Base-by-base conservation (phyloP, 768 basidiomycete species). In the Kwoniella shandongensis region DNA sequence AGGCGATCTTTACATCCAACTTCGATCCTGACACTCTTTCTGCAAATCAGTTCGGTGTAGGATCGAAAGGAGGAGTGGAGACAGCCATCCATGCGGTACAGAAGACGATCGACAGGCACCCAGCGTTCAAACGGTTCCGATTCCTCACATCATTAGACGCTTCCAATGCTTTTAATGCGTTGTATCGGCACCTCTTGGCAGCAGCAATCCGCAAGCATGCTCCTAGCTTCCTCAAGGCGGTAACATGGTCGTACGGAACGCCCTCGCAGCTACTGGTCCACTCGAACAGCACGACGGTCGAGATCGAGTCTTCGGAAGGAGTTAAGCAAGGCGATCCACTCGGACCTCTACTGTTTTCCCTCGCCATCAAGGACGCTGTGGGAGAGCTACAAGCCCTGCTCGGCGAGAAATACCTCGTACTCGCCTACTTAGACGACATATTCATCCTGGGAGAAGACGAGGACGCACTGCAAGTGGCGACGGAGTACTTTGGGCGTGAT, bases 351-450 rank as follows among this genome's bases (percentile, higher is more conserved):
- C 36, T 65, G 18, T 66, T 62, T 51, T 63, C 65, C 15, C 17
- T 63, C 35, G 61, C 36, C n/a, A 46, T 60, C 23, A 53, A 59
- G 6, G 50, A 48, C 1, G 6, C 58, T n/a, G 27, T 63, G 2
- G 51, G 63, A 12, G 39, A 18, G 8, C 61, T 67, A 11, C 22
- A 27, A 22, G 17, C 2, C 4, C 23, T 29, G 27, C 59, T 67
- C 17, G 65, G 65, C 8, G 50, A 47, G 6, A 17, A 49, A 4
- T 48, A 22, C 27, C 18, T 46, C 6, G 49, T 67, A 10, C 25
- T 67, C 12, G 57, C 65, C 32, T 67, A 67, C 47, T 51, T 66
- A 12, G 65, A 66, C 44, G 65, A 66, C 45, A 48, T 62, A 45
- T 62, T 51, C 54, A 59, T 66, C 42, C 53, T 66, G 44, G 30